These are phyloP conservation scores for Eryngium alpinum DNA, from an alignment of 140 eudicot genomes.

Conservation along the genomic window DNA sequence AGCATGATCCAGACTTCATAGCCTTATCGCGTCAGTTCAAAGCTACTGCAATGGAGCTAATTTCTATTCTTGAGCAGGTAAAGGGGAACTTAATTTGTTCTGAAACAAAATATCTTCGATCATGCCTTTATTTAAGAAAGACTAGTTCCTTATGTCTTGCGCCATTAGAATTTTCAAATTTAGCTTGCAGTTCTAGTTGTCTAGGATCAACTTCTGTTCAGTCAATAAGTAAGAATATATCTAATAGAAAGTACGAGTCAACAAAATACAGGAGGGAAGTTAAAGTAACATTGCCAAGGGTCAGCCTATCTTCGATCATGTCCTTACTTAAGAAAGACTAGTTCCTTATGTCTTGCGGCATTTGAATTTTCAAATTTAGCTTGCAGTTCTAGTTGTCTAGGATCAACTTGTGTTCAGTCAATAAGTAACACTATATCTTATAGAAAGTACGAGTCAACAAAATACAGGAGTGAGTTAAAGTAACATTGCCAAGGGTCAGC, in stretches of 20 bases:
- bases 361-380: neutral
- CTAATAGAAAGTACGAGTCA: neutral
- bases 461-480: neutral
- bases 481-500: no score
- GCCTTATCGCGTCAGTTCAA: slow-evolving; percentile 85
- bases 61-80: slow-evolving; percentile 96
- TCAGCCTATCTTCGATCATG: neutral
- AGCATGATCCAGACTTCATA: slow-evolving; percentile 79
- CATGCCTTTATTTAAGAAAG: neutral
- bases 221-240: neutral
- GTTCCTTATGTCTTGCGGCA: neutral
- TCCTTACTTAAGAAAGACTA: neutral
- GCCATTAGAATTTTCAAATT: neutral
- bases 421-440: neutral
- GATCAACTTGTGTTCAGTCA: neutral
- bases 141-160: neutral
- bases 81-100: slow-evolving; percentile 2
- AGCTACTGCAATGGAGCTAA: slow-evolving; percentile 84
- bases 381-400: neutral
- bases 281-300: no score
- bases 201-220: neutral
- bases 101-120: neutral
- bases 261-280: neutral
- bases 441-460: neutral
- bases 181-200: neutral